Evolutionary conservation across 305 asterid genomes (phyloP).

Genomic region (Fraxinus xanthoxyloides): DNA sequence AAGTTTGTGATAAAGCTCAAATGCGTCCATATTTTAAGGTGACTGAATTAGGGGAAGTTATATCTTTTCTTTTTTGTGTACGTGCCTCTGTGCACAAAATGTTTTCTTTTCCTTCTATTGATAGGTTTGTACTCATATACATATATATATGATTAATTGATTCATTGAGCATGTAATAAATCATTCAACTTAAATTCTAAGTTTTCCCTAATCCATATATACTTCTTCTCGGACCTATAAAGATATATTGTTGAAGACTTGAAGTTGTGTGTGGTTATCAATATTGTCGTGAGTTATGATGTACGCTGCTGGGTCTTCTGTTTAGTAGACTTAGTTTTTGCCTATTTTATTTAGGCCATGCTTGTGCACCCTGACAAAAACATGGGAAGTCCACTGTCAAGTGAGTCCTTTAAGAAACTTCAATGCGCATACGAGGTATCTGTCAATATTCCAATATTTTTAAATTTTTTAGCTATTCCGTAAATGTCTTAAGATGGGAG

Average conservation of each 20-base stretch:
- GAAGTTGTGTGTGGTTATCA: background rate
- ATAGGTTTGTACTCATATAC: background rate
- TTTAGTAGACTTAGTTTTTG: conserved; percentile 16
- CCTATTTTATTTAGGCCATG: conserved; percentile 65
- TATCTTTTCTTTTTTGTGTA: background rate
- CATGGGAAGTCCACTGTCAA: conserved; percentile 87
- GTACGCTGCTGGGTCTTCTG: background rate
- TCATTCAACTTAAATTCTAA: background rate
- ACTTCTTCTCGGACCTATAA: background rate
- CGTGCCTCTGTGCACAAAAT: background rate
- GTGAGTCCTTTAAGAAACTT: conserved; percentile 95
- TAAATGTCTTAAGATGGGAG: conserved; percentile 29
- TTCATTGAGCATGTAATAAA: background rate
- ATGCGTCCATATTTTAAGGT: background rate
- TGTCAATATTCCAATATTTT: background rate
- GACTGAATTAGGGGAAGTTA: background rate
- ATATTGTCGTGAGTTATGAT: background rate
- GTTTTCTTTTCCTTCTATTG: background rate
- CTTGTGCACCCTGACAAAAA: conserved; percentile 99
- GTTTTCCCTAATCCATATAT: background rate
- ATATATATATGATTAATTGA: background rate
- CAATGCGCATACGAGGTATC: conserved; percentile 96
- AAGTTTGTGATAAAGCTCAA: background rate
- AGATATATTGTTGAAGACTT: background rate
- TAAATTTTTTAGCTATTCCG: conserved; percentile 8